Conservation (phyloP, 352 stramenopile species). For the Globisporangium cederbergense region DNA sequence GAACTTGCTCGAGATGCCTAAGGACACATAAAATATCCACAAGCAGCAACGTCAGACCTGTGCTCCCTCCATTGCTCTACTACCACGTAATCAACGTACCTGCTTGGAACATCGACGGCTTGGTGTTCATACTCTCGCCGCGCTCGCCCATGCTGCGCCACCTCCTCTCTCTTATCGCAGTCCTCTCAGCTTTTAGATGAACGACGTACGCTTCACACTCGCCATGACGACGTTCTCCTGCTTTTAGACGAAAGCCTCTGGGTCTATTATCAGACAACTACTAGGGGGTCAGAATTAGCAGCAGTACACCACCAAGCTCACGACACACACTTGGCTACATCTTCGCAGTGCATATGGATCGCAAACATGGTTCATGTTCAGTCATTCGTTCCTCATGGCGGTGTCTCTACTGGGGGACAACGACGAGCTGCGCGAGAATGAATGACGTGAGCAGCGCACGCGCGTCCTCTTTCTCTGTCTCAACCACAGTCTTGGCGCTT, state of each 20-base stretch:
- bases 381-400: not conserved
- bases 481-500: constrained; percentile 67
- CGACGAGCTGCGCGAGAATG: constrained; percentile 37
- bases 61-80: not conserved
- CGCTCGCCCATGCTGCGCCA: constrained; percentile 14
- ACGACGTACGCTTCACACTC: not conserved
- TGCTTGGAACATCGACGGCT: constrained; percentile 22
- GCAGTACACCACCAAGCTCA: not conserved
- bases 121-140: constrained; percentile 20
- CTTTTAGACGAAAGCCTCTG: not conserved
- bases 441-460: constrained; percentile 59
- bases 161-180: not conserved
- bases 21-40: not conserved
- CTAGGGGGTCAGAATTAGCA: not conserved
- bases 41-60: not conserved
- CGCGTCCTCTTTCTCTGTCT: constrained; percentile 73
- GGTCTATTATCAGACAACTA: not conserved
- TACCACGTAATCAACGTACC: constrained; percentile 4
- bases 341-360: not conserved
- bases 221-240: not conserved
- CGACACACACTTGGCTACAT: not conserved
- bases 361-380: not conserved
- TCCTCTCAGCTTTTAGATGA: not conserved
- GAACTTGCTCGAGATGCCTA: constrained; percentile 84
- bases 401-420: constrained; percentile 13